These are phyloP conservation scores for Monilinia polystroma DNA, from an alignment of 2,329 filamentous ascomycete species.

Conservation along the genomic window DNA sequence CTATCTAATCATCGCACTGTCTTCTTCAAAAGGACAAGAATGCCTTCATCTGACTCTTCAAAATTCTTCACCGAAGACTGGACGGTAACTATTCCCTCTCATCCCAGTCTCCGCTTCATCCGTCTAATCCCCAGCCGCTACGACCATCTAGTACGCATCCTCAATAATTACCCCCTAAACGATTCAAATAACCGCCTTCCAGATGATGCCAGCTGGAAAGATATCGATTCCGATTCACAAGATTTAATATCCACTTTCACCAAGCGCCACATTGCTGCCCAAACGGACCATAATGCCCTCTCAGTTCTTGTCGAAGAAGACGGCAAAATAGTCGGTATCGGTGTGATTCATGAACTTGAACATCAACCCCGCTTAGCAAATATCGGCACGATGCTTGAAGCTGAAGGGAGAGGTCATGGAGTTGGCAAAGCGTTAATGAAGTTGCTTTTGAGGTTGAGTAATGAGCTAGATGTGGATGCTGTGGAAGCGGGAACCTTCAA, in stretches of 20 bases:
- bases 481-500: conserved; percentile 27
- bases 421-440: not conserved
- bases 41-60: not conserved
- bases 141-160: conserved; percentile 11
- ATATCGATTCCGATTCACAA: too few relatives aligned
- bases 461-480: conserved; percentile 25
- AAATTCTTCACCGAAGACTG: conserved; percentile 28
- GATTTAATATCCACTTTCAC: too few relatives aligned
- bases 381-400: conserved; percentile 10
- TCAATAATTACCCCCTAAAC: conserved; percentile 18
- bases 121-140: conserved; percentile 22
- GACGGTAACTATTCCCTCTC: conserved; percentile 24
- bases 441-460: conserved; percentile 26
- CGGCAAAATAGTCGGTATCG: too few relatives aligned
- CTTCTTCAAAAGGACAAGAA: not conserved
- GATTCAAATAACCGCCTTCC: not conserved
- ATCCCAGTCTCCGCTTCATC: conserved; percentile 25
- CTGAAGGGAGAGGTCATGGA: conserved; percentile 1
- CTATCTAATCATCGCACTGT: too few relatives aligned
- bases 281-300: too few relatives aligned
- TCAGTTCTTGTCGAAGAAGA: too few relatives aligned
- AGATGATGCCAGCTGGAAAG: not conserved
- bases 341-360: too few relatives aligned
- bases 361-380: not conserved
- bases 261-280: too few relatives aligned